Conservation (phyloP, 306 rosid species). For the Cucurbita maxima region DNA sequence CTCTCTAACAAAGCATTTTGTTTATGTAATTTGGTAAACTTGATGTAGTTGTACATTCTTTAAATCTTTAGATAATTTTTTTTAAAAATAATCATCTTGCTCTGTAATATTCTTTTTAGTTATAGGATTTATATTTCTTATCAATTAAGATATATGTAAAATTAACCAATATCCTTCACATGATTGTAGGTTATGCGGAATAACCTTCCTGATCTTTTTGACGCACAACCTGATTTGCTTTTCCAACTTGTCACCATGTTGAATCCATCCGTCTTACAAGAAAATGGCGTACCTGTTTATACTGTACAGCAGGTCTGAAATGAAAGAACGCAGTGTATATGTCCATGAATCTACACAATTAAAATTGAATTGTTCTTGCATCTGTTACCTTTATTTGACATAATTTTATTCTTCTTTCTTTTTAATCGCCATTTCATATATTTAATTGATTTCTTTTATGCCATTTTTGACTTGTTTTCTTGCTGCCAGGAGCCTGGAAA, state of each 20-base stretch:
- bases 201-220: slow-evolving; percentile 97
- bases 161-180: neutral
- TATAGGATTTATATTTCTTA: neutral
- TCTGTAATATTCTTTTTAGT: neutral
- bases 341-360: neutral
- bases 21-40: neutral
- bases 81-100: neutral
- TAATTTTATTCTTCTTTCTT: neutral
- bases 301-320: slow-evolving; percentile 64
- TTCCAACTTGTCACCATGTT: slow-evolving; percentile 98
- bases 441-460: neutral
- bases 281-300: slow-evolving; percentile 78
- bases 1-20: neutral
- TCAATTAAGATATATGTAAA: neutral
- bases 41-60: neutral
- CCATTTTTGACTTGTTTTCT: slow-evolving; percentile 8
- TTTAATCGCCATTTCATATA: neutral
- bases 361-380: neutral
- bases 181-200: slow-evolving; percentile 76
- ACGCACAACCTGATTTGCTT: slow-evolving; percentile 91
- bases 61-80: neutral
- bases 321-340: neutral
- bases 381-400: neutral
- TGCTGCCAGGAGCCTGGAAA: slow-evolving; percentile 84
- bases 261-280: slow-evolving; percentile 91